Evolutionary conservation across 2,329 filamentous ascomycete genomes (phyloP), one percentile per base, ranked within the genome.

Genomic region (Sporothrix brunneoviolacea): DNA sequence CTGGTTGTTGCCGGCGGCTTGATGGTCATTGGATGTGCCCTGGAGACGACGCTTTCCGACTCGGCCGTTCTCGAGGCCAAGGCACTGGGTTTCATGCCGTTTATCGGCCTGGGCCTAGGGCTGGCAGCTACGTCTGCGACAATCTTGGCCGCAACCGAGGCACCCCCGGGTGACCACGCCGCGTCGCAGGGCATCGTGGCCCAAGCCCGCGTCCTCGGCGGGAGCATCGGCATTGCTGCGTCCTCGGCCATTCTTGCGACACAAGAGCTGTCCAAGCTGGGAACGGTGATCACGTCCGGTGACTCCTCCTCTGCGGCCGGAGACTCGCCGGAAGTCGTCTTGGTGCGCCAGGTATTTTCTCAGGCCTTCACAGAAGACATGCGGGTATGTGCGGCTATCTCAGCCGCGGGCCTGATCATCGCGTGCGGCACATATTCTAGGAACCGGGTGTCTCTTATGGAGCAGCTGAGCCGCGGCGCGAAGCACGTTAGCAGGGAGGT

Each of bases 91-190:
- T 77, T 74, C 51, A 58, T 78, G 46, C 66, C 68, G 0, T 72
- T 79, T 48, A 64, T 75, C n/a, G 76, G 76, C 3, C 59, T 79
- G 27, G 76, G 76, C 0, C 77, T 76, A 53, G 76, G 76, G 0
- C 57, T 79, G 32, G 69, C 70, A 3, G 70, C 74, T 2, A 64
- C 74, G 2, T 67, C 68, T 2, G 65, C 72, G 3, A 79, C 75
- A 0, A 74, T 77, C 56, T 54, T 75, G 15, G 69, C 70, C 2
- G 57, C 59, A 2, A 55, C 67, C 2, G 71, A 75, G 55, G 65
- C 72, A 12, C 65, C 72, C 0, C 61, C 68, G 12, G 59, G 61
- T 27, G 71, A 79, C 27, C 71, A 73, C 53, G 74, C 56, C 1
- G 53, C 54, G 2, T 73, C 75, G 0, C 76, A 80, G 55, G 76